Conservation (phyloP, 1,284 basidiomycete genomes). For the Sporisorium graminicola region DNA sequence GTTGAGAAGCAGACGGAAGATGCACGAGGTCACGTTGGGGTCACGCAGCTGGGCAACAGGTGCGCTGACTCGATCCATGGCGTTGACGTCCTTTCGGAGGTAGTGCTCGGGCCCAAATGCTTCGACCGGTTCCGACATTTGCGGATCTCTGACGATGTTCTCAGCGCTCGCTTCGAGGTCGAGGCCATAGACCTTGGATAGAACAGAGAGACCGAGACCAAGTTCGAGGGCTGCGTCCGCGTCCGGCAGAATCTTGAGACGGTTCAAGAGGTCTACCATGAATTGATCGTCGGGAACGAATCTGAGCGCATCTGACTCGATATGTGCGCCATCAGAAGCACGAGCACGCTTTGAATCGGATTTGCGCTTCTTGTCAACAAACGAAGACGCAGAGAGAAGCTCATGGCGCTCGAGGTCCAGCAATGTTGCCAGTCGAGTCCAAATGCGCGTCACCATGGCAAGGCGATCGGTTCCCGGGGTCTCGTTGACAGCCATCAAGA, state of each 20-base stretch:
- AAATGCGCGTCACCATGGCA: slow-evolving; percentile 8
- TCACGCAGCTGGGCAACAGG: slow-evolving; percentile 16
- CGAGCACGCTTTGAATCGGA: neutral
- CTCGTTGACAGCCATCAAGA: neutral
- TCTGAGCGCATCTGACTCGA: neutral
- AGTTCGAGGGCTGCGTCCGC: neutral
- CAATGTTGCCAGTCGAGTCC: slow-evolving; percentile 17
- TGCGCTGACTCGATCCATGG: neutral
- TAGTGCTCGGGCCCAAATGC: slow-evolving; percentile 13
- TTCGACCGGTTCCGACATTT: neutral
- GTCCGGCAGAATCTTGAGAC: neutral
- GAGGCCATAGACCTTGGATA: slow-evolving; percentile 32
- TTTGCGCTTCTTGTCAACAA: neutral
- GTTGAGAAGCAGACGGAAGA: slow-evolving; percentile 12
- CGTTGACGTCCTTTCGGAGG: neutral
- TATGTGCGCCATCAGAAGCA: neutral
- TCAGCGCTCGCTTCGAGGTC: slow-evolving; percentile 29
- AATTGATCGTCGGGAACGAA: slow-evolving; percentile 34
- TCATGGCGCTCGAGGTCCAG: slow-evolving; percentile 29
- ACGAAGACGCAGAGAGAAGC: neutral
- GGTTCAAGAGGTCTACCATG: slow-evolving; percentile 15
- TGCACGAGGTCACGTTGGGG: neutral
- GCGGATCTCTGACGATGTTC: slow-evolving; percentile 28
- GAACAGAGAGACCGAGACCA: slow-evolving; percentile 12
- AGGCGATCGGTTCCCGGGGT: slow-evolving; percentile 5